A percentile compares a stretch with the other conserved stretches of the same genome.
phyloP scores from a whole-genome alignment of 208 protist species.

The Leishmania arabica region DNA sequence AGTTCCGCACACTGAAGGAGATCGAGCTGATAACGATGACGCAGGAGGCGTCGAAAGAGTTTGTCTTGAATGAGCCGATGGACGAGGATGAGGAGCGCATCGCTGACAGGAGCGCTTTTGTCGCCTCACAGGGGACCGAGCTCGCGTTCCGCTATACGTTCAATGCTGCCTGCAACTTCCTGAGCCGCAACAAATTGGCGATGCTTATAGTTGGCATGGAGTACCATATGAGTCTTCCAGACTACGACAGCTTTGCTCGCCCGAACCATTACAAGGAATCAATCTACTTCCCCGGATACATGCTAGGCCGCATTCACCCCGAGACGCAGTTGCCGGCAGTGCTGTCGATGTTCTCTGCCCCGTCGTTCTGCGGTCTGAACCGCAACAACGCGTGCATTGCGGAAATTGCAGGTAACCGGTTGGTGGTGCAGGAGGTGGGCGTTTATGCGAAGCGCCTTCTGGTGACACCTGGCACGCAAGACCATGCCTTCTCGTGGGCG shows the following conservation, averaged over 20 bases:
- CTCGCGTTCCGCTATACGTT: conserved; percentile 71
- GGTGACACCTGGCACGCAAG: conserved; percentile 67
- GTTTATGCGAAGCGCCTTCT: conserved; percentile 47
- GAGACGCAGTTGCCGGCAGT: conserved; percentile 61
- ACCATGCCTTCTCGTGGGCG: conserved; percentile 78
- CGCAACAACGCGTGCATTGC: conserved; percentile 71
- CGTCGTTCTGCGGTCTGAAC: conserved; percentile 81
- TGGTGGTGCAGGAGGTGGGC: conserved; percentile 64
- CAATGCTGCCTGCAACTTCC: conserved; percentile 83
- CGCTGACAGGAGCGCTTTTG: conserved; percentile 55
- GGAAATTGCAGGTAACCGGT: conserved; percentile 31
- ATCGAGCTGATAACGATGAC: conserved; percentile 33
- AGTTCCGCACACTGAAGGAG: conserved; percentile 45
- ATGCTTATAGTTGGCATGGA: conserved; percentile 78
- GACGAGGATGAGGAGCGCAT: conserved; percentile 83
- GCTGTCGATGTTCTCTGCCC: conserved; percentile 79
- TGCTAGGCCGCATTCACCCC: conserved; percentile 61
- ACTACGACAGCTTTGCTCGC: conserved; percentile 71
- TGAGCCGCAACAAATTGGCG: conserved; percentile 64
- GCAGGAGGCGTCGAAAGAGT: conserved; percentile 48
- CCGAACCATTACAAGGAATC: conserved; percentile 80
- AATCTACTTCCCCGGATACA: conserved; percentile 81
- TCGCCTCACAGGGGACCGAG: conserved; percentile 46
- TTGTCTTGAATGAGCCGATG: conserved; percentile 81
- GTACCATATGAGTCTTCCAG: conserved; percentile 69